Base-by-base conservation (phyloP, 257 asterid species). In the Anisodus tanguticus region DNA sequence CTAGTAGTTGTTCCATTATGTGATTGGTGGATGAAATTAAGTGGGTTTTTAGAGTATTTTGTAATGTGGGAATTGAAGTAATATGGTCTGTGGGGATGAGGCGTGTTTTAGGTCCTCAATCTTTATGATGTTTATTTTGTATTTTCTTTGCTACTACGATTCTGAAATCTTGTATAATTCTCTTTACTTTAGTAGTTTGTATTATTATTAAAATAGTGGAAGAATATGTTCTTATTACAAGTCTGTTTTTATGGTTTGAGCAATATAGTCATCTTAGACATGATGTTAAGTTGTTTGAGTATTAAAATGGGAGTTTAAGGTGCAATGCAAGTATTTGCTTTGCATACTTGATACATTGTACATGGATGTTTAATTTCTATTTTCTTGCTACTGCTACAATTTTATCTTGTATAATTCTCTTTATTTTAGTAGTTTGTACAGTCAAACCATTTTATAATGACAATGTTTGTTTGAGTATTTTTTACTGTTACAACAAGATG, bases 1-100 rank as follows among this genome's bases (percentile, higher is more conserved):
- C 95, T 8, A 87, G 87, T 53, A 88, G 92, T 78, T 93, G 98
- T 82, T 88, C 94, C 9, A 71, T 95, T 59, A 91, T 95, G 98
- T 95, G 84, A 89, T 8, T 0, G 19, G 8, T 55, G 66, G 31
- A n/a, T n/a, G 62, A 31, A n/a, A 19, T 68, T 31, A 31, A 1
- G 35, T 31, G 35, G 2, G 13, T 8, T 82, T 51, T 9, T 35
- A 15, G 7, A 67, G 10, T 82, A 72, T 82, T 82, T 67, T 82
- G 80, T 82, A n/a, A 67, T 82, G 80, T 82, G 85, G 80, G 85
- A 53, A 82, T 67, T 39, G 85, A 53, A 81, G 84, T 62, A 31
- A 10, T 41, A 76, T 82, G 85, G 80, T 68, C 80, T 82, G 10
- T 41, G 16, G 53, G 35, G 43, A 31, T 31, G 85, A 82, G 84